Conservation (phyloP, 2,329 filamentous ascomycete species). For the Cordyceps pruinosa region DNA sequence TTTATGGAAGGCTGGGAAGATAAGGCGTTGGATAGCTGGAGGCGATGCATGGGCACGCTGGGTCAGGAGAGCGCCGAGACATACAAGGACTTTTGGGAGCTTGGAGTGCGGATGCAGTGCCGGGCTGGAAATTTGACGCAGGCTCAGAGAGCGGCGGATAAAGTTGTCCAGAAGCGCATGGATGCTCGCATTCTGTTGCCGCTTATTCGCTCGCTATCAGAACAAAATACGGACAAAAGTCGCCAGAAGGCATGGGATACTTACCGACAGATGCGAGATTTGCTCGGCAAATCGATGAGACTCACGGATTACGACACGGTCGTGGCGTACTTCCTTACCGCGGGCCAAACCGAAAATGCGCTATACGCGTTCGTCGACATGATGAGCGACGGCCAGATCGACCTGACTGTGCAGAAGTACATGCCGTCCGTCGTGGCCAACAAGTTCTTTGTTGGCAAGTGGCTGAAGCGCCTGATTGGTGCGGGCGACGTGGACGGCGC, state of each 20-base stretch:
- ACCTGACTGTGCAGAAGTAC: slow-evolving; percentile 36
- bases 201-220: slow-evolving; percentile 62
- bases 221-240: slow-evolving; percentile 37
- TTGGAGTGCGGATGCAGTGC: slow-evolving; percentile 60
- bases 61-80: slow-evolving; percentile 38
- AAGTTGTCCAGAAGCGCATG: slow-evolving; percentile 41
- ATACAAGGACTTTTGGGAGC: slow-evolving; percentile 52
- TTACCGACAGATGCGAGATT: slow-evolving; percentile 58
- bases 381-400: slow-evolving; percentile 60
- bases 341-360: slow-evolving; percentile 58
- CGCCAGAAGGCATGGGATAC: slow-evolving; percentile 57
- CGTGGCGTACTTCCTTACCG: slow-evolving; percentile 62
- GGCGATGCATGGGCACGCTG: slow-evolving; percentile 46
- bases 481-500: slow-evolving; percentile 65
- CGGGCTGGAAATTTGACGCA: slow-evolving; percentile 50
- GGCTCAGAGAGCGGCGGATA: slow-evolving; percentile 49
- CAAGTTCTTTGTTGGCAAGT: slow-evolving; percentile 79
- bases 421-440: slow-evolving; percentile 53
- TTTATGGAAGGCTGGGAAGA: slow-evolving; percentile 55
- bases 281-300: slow-evolving; percentile 53
- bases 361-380: slow-evolving; percentile 80
- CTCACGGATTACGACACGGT: slow-evolving; percentile 73
- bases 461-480: slow-evolving; percentile 78
- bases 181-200: slow-evolving; percentile 55
- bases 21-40: slow-evolving; percentile 58